Evolutionary conservation across 148 eudicot genomes (phyloP).

Genomic region (Dysphania ambrosioides): DNA sequence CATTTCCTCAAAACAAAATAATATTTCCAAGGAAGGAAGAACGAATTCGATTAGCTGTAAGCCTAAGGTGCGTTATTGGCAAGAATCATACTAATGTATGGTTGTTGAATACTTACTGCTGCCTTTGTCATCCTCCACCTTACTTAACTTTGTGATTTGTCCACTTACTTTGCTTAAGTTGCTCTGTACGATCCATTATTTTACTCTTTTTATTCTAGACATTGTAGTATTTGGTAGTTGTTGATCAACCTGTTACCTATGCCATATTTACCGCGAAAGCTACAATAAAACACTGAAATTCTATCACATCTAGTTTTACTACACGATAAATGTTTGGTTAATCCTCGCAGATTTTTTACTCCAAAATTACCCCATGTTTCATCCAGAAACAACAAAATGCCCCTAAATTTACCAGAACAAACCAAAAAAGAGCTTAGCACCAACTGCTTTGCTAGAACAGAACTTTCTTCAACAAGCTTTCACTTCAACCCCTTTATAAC

Average conservation of each 20-base stretch:
- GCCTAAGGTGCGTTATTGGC: not conserved
- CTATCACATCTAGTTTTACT: not conserved
- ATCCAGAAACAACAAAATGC: not conserved
- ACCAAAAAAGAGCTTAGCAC: too few species aligned
- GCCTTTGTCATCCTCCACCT: slow-evolving; percentile 22
- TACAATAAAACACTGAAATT: not conserved
- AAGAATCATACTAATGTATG: not conserved
- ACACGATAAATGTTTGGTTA: not conserved
- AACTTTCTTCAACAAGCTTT: not conserved
- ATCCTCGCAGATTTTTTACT: not conserved
- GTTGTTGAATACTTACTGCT: not conserved
- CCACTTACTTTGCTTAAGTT: slow-evolving; percentile 8
- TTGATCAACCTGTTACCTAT: slow-evolving; percentile 14
- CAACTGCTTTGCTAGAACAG: not conserved
- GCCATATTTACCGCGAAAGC: not conserved
- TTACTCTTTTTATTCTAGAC: not conserved
- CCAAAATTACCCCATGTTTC: not conserved
- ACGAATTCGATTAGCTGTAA: not conserved
- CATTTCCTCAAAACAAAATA: not conserved
- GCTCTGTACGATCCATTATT: slow-evolving; percentile 5
- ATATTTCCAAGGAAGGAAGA: not conserved
- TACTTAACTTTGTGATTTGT: slow-evolving; percentile 8
- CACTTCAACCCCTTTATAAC: not conserved
- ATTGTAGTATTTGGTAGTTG: slow-evolving; percentile 17
- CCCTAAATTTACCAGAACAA: too few species aligned